Conservation (phyloP, 2,329 filamentous ascomycete genomes). For the Penicillium sp. region DNA sequence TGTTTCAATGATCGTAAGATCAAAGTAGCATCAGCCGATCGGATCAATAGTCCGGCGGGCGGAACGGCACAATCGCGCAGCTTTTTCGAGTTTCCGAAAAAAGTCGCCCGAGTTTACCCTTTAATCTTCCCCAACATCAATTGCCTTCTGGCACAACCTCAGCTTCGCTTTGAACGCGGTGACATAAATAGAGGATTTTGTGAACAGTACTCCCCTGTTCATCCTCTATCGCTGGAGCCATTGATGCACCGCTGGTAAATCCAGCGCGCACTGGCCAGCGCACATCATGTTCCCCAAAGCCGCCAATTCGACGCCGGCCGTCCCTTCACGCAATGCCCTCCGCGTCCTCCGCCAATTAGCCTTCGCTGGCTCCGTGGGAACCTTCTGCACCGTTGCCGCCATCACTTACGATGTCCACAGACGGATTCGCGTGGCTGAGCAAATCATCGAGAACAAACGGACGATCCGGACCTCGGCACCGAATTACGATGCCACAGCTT, state of each 20-base stretch:
- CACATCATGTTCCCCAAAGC: slow-evolving; percentile 35
- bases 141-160: background rate
- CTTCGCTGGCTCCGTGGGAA: slow-evolving; percentile 40
- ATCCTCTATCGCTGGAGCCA: background rate
- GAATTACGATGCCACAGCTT: slow-evolving; percentile 42
- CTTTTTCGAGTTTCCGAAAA: slow-evolving; percentile 17
- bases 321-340: slow-evolving; percentile 48
- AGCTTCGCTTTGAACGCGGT: background rate
- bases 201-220: background rate
- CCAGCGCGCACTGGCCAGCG: slow-evolving; percentile 27
- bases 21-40: background rate
- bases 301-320: slow-evolving; percentile 29
- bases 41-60: slow-evolving; percentile 12
- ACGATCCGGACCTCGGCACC: slow-evolving; percentile 42
- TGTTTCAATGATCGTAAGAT: background rate
- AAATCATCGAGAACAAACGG: slow-evolving; percentile 47
- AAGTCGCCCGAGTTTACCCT: slow-evolving; percentile 20
- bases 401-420: slow-evolving; percentile 46
- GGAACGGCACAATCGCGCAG: slow-evolving; percentile 11
- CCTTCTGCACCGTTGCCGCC: slow-evolving; percentile 42
- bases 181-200: background rate
- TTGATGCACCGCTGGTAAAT: slow-evolving; percentile 22
- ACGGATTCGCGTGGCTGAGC: slow-evolving; percentile 42
- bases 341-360: slow-evolving; percentile 40
- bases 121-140: slow-evolving; percentile 4